phyloP scores from a whole-genome alignment of 345 rosid species.

The Sapria himalayana region DNA sequence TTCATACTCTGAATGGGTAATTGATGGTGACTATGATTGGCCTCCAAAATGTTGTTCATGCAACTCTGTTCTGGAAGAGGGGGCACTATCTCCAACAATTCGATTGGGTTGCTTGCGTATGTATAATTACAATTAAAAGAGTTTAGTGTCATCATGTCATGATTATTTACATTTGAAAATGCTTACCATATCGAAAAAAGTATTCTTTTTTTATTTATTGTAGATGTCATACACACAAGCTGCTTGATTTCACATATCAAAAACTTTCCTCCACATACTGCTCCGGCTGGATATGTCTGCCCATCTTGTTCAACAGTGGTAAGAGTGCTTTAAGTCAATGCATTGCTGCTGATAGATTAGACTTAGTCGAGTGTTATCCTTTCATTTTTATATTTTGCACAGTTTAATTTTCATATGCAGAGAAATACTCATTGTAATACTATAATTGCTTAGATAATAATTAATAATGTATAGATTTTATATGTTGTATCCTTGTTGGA shows the following conservation, averaged over 20 bases:
- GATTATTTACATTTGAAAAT: background rate
- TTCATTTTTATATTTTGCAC: too few relatives aligned
- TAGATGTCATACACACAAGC: slow-evolving; percentile 77
- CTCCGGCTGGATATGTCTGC: slow-evolving; percentile 89
- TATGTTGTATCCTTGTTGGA: too few relatives aligned
- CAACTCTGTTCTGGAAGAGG: slow-evolving; percentile 54
- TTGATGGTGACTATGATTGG: slow-evolving; percentile 97
- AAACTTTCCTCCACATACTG: slow-evolving; percentile 85
- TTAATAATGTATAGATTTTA: too few relatives aligned
- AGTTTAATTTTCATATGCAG: too few relatives aligned
- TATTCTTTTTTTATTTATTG: slow-evolving; percentile 10
- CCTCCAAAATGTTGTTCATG: slow-evolving; percentile 82
- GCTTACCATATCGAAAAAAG: slow-evolving; percentile 6
- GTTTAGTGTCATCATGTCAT: background rate
- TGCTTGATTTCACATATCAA: slow-evolving; percentile 69
- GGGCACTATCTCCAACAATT: slow-evolving; percentile 40
- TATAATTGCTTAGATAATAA: too few relatives aligned
- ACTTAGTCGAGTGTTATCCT: too few relatives aligned
- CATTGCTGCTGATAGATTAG: too few relatives aligned
- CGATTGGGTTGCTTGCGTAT: slow-evolving; percentile 98
- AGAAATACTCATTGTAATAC: too few relatives aligned
- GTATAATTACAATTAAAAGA: slow-evolving; percentile 16
- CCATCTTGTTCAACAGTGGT: slow-evolving; percentile 78
- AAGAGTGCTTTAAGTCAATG: too few relatives aligned
- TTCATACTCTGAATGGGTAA: slow-evolving; percentile 98